Base-by-base conservation (phyloP, 2,329 filamentous ascomycete species). In the Leptographium flavum region DNA sequence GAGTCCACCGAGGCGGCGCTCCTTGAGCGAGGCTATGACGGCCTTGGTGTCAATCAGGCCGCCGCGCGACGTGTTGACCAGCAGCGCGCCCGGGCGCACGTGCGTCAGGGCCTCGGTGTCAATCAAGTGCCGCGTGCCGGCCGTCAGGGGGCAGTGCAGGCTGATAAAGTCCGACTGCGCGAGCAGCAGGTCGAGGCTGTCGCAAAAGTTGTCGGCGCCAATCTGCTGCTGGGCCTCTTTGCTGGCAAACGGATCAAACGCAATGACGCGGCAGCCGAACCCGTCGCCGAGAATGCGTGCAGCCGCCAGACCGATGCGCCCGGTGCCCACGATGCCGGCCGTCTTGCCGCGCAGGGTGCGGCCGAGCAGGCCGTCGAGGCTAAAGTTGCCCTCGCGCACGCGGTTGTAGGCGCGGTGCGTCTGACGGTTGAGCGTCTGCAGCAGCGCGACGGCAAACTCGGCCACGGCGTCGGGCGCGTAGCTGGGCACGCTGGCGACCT, bases 391-490 rank as follows among this genome's bases (percentile, higher is more conserved):
- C 58, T 83, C 77, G 37, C 78, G 73, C 19, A 81, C 78, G 23
- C 79, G 74, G 57, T 78, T 80, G 60, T 79, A 82, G 3, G 79
- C 76, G 21, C 76, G 73, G 57, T 83, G 79, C 14, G 75, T 81
- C 56, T 78, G 74, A 37, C 79, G 74, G 57, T 82, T 80, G 37
- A 83, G 65, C 1, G 78, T 80, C 63, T 81, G 76, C 44, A 82
- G 65, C 48, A 83, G 65, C 2, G 77, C 75, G n/a, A 83, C 70
- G 35, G 76, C 71, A 54, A 81, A 83, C 64, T 83, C 79, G 51
- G 79, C 79, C 3, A 83, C 79, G 2, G 79, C 75, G 58, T 83
- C 75, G 47, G 79, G 79, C 8, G 76, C 79, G 62, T 83, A 83
- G 3, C 75, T 71, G 1, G 79, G 79, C 30, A 83, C 79, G 48